A percentile compares a stretch with the other conserved stretches of the same genome.
Conservation (phyloP, 2,329 filamentous ascomycete genomes). For the Rosellinia necatrix region DNA sequence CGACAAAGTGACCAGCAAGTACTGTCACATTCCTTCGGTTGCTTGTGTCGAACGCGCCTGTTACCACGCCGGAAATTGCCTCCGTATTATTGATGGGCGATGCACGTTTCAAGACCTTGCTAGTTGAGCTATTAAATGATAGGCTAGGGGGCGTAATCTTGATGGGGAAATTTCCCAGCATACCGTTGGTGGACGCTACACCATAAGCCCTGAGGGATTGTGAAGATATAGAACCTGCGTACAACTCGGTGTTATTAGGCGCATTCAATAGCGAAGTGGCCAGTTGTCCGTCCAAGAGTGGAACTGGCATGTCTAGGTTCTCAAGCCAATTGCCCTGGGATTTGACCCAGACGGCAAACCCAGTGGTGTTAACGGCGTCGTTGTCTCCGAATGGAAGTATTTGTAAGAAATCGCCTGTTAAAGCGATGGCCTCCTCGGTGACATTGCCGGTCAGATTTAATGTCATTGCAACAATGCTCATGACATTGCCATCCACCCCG, state of each 20-base stretch:
- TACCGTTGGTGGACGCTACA: constrained; percentile 66
- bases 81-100: constrained; percentile 43
- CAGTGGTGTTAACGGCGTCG: constrained; percentile 64
- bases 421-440: constrained; percentile 74
- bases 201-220: constrained; percentile 74
- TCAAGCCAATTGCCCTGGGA: constrained; percentile 86
- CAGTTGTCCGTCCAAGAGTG: constrained; percentile 73
- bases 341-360: constrained; percentile 91
- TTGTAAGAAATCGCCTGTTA: constrained; percentile 79
- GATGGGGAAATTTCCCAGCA: constrained; percentile 62
- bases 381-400: constrained; percentile 71
- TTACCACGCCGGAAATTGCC: constrained; percentile 70
- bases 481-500: constrained; percentile 81
- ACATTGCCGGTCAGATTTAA: constrained; percentile 75
- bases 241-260: constrained; percentile 66
- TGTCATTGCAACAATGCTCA: constrained; percentile 73
- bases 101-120: constrained; percentile 53
- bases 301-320: constrained; percentile 69
- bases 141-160: constrained; percentile 51
- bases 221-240: constrained; percentile 82
- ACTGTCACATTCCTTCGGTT: constrained; percentile 80
- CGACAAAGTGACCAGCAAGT: constrained; percentile 83
- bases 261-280: constrained; percentile 70
- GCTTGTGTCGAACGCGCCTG: constrained; percentile 76
- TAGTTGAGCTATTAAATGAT: constrained; percentile 41